Conservation (phyloP, 306 rosid species). For the Sicyos baderoa region DNA sequence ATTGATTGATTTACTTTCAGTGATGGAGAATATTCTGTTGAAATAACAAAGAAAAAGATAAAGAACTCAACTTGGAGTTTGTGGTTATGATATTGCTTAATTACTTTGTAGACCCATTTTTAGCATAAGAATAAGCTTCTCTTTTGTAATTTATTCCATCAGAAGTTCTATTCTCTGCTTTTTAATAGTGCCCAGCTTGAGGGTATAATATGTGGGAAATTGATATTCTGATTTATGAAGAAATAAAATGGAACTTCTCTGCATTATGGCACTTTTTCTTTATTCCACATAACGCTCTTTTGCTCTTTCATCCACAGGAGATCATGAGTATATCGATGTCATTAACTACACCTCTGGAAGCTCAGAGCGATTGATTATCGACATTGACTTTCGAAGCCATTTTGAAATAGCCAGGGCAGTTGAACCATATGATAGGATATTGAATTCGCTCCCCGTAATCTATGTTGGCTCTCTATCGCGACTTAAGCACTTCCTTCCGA, state of each 20-base stretch:
- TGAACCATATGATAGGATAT: constrained; percentile 63
- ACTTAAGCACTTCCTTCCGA: constrained; percentile 61
- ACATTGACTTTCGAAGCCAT: constrained; percentile 87
- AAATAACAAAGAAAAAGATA: neutral
- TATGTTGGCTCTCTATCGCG: constrained; percentile 71
- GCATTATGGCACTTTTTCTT: neutral
- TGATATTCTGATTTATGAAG: neutral
- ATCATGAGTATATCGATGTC: constrained; percentile 86
- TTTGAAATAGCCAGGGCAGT: constrained; percentile 98
- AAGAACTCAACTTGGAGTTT: neutral
- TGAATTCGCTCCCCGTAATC: constrained; percentile 71
- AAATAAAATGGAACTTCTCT: neutral
- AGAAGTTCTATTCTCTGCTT: neutral
- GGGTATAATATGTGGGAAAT: neutral
- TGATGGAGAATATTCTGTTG: neutral
- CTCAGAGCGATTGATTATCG: constrained; percentile 70
- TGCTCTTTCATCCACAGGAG: constrained; percentile 44
- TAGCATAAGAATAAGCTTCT: constrained; percentile 13
- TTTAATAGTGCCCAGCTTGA: neutral
- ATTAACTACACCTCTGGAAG: constrained; percentile 37
- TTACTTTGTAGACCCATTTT: neutral
- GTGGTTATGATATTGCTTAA: neutral
- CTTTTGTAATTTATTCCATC: neutral
- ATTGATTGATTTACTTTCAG: neutral
- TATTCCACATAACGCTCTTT: neutral